A percentile compares a stretch with the other conserved stretches of the same genome.
These are phyloP conservation scores for Chaetomium sp. DNA, from an alignment of 2,329 filamentous ascomycete species.

Conservation along the genomic window DNA sequence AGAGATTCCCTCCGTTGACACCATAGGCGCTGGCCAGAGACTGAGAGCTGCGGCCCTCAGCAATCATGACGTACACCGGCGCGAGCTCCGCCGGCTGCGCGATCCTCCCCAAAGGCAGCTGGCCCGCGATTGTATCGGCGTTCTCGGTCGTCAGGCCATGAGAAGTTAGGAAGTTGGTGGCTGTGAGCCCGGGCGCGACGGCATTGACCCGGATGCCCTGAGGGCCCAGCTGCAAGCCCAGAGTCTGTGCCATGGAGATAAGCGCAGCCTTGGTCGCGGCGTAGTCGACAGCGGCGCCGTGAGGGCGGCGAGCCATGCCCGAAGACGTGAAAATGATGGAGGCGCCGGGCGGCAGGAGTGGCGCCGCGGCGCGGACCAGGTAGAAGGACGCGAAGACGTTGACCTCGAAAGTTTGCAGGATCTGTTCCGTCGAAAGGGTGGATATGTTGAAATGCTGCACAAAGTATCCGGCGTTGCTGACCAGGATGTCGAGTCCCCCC, in stretches of 20 bases:
- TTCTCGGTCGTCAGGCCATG: neutral
- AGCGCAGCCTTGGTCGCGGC: neutral
- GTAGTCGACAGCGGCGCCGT: neutral
- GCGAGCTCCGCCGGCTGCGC: neutral
- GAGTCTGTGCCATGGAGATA: neutral
- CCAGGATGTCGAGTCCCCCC: constrained; percentile 2
- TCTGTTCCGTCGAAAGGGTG: neutral
- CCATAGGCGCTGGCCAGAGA: neutral
- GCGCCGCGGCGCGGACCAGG: neutral
- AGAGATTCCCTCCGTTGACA: neutral
- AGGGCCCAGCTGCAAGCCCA: neutral
- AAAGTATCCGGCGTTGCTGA: neutral
- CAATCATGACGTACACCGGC: neutral
- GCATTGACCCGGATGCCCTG: neutral
- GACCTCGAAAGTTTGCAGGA: neutral
- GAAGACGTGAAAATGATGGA: neutral
- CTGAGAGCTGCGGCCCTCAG: neutral
- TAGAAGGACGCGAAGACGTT: constrained; percentile 6
- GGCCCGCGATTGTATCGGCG: neutral
- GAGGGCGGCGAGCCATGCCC: neutral
- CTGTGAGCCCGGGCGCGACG: neutral
- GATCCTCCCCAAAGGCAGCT: neutral
- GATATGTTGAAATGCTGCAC: constrained; percentile 1
- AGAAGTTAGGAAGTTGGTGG: neutral
- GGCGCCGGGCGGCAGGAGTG: neutral